These are phyloP conservation scores for Penicillium brasilianum DNA, from an alignment of 2,329 filamentous ascomycete species.

Conservation along the genomic window DNA sequence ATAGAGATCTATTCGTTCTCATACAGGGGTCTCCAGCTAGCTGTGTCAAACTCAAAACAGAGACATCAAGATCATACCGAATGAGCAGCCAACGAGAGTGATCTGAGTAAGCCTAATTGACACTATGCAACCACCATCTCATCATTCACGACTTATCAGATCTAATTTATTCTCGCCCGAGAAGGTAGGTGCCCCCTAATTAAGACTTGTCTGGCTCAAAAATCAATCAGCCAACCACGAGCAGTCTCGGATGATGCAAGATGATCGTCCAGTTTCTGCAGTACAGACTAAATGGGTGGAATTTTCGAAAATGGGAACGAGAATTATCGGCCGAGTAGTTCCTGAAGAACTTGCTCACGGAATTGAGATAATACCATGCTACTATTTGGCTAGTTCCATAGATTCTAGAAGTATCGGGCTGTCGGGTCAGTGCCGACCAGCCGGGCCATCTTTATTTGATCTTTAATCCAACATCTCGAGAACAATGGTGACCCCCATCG, in stretches of 20 bases:
- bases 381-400: background rate
- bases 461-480: constrained; percentile 2
- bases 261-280: background rate
- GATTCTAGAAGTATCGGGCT: background rate
- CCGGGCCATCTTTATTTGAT: background rate
- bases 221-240: background rate
- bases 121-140: background rate
- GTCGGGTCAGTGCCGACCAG: background rate
- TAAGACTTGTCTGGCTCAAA: background rate
- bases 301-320: background rate
- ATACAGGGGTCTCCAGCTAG: no score
- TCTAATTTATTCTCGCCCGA: background rate
- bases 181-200: background rate
- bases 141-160: background rate
- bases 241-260: background rate
- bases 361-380: background rate
- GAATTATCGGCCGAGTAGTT: constrained; percentile 25
- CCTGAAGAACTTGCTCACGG: background rate
- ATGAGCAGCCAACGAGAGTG: background rate
- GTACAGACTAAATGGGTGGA: no score
- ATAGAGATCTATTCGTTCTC: no score
- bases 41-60: no score
- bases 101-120: no score
- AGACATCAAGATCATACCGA: background rate
- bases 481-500: no score